These are phyloP conservation scores for Hypericum androsaemum DNA, from an alignment of 345 rosid species.

Conservation along the genomic window DNA sequence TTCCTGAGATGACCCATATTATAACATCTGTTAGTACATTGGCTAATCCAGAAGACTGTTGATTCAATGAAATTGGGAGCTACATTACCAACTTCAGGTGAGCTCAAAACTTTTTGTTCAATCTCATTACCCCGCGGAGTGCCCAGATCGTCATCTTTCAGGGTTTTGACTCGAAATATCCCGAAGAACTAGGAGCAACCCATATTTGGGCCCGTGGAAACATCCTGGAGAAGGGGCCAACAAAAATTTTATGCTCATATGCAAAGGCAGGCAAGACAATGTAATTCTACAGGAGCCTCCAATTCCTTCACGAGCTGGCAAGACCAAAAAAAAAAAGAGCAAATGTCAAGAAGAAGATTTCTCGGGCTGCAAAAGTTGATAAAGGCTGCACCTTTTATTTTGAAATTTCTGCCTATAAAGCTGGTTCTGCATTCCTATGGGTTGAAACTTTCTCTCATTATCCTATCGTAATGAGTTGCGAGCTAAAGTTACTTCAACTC, in stretches of 20 bases:
- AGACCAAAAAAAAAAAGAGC: neutral
- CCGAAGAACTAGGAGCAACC: slow-evolving; percentile 99
- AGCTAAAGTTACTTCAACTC: too few species aligned
- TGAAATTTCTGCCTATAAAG: slow-evolving; percentile 93
- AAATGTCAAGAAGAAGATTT: slow-evolving; percentile 13
- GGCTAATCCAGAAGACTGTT: slow-evolving; percentile 1
- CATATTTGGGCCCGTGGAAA: slow-evolving; percentile 80
- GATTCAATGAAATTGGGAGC: neutral
- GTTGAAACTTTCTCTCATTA: too few species aligned
- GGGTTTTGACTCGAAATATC: slow-evolving; percentile 69
- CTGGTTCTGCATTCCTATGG: slow-evolving; percentile 54
- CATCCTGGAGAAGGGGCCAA: slow-evolving; percentile 90
- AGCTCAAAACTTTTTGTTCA: slow-evolving; percentile 84
- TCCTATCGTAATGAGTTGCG: too few species aligned
- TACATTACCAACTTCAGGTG: slow-evolving; percentile 87
- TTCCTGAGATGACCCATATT: slow-evolving; percentile 36
- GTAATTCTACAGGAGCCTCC: slow-evolving; percentile 70
- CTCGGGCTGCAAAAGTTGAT: too few species aligned
- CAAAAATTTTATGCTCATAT: slow-evolving; percentile 93
- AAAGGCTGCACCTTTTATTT: slow-evolving; percentile 40
- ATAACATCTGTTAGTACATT: neutral
- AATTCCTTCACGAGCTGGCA: slow-evolving; percentile 79
- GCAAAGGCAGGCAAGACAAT: slow-evolving; percentile 90
- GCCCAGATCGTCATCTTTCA: slow-evolving; percentile 57
- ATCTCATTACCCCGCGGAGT: slow-evolving; percentile 89